A percentile compares a stretch with the other conserved stretches of the same genome.
phyloP scores from a whole-genome alignment of 805 yeast genomes.

The Yamadazyma tumulicola region DNA sequence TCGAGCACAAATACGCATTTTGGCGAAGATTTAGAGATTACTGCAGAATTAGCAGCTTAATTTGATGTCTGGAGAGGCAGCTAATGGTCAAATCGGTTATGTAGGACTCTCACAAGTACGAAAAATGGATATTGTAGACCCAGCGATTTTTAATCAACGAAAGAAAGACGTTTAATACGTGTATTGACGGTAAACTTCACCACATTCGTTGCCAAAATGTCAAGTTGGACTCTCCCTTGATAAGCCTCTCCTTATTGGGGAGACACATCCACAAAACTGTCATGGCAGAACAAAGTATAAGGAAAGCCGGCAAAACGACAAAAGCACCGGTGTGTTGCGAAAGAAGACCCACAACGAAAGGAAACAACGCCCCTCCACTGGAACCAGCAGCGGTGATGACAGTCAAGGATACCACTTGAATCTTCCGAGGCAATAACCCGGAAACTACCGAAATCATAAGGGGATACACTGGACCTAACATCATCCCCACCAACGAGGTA shows the following conservation, averaged over 20 bases:
- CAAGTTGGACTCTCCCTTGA: constrained; percentile 8
- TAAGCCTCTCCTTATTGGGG: constrained; percentile 14
- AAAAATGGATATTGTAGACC: too few relatives aligned
- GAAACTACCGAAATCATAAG: constrained; percentile 45
- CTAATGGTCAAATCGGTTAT: too few relatives aligned
- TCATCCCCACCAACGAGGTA: constrained; percentile 51
- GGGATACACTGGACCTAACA: constrained; percentile 65
- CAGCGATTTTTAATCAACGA: too few relatives aligned
- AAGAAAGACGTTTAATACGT: too few relatives aligned
- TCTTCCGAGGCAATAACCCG: constrained; percentile 45
- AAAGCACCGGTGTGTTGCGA: constrained; percentile 45
- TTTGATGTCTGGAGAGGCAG: too few relatives aligned
- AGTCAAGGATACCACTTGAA: constrained; percentile 48
- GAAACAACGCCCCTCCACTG: constrained; percentile 56
- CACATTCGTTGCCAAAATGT: constrained; percentile 15
- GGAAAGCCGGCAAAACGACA: constrained; percentile 47
- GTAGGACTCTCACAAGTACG: too few relatives aligned
- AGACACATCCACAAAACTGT: constrained; percentile 17
- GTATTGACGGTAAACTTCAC: too few relatives aligned
- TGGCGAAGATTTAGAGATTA: too few relatives aligned
- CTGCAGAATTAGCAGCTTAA: too few relatives aligned
- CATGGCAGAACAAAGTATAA: constrained; percentile 35
- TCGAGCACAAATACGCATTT: too few relatives aligned
- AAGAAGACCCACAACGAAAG: constrained; percentile 49
- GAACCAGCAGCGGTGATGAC: constrained; percentile 54